Percentiles rank a stretch among this genome's conserved stretches.
Evolutionary conservation across 495 filamentous ascomycete genomes (phyloP).

Genomic region (Aspergillus mulundensis): DNA sequence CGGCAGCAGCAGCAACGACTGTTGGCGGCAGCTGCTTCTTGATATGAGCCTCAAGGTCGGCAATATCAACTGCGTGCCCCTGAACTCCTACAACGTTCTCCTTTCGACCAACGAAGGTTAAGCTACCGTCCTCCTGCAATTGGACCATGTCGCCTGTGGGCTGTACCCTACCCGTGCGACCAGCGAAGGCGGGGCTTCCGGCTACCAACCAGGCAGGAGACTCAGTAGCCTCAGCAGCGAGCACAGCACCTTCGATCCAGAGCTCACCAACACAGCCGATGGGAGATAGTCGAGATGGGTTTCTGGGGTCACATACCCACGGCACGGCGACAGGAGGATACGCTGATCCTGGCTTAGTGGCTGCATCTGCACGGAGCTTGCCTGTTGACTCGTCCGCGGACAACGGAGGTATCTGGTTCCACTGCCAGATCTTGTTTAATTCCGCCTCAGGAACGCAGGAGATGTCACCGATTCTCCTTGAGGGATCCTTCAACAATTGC

Average conservation of each 20-base stretch:
- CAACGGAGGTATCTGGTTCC: conserved; percentile 32
- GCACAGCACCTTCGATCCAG: conserved; percentile 26
- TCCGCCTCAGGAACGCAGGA: conserved; percentile 35
- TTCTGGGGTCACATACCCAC: conserved; percentile 34
- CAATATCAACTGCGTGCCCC: conserved; percentile 34
- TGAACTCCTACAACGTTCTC: conserved; percentile 27
- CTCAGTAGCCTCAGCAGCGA: conserved; percentile 22
- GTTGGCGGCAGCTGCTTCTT: conserved; percentile 23
- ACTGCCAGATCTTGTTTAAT: conserved; percentile 35
- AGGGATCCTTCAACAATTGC: conserved; percentile 24
- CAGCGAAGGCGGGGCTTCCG: conserved; percentile 25
- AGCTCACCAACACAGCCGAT: conserved; percentile 34
- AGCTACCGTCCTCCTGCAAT: conserved; percentile 24
- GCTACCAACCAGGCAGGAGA: conserved; percentile 33
- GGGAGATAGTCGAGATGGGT: conserved; percentile 27
- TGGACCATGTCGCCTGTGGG: conserved; percentile 34
- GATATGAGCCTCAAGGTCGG: conserved; percentile 30
- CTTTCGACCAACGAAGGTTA: conserved; percentile 31
- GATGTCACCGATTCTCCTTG: conserved; percentile 28
- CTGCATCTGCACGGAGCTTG: conserved; percentile 25
- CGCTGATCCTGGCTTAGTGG: conserved; percentile 21
- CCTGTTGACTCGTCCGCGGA: conserved; percentile 21
- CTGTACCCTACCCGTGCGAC: conserved; percentile 26
- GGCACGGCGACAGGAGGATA: conserved; percentile 29
- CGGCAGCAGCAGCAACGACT: conserved; percentile 24